Conservation (phyloP, 2,329 filamentous ascomycete genomes). For the Nothopassalora personata region DNA sequence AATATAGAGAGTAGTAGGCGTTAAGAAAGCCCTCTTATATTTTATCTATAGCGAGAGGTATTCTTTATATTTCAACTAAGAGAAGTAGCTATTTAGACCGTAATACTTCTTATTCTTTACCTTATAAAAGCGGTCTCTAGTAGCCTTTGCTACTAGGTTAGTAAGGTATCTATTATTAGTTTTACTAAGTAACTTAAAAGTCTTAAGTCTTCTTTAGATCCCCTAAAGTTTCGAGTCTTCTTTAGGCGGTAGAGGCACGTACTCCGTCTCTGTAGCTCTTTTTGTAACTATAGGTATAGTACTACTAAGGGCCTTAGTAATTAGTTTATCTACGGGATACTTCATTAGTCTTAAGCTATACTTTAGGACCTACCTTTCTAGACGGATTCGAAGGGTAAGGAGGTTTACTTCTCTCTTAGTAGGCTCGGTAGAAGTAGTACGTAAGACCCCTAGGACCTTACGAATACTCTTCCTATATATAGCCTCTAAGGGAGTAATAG, state of each 20-base stretch:
- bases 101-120: not conserved
- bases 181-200: not conserved
- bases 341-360: not conserved
- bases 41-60: too few species aligned
- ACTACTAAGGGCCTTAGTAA: too few species aligned
- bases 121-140: not conserved
- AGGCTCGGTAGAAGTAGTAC: not conserved
- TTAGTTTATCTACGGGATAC: not conserved
- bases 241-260: not conserved
- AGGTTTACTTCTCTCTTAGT: not conserved
- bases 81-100: not conserved
- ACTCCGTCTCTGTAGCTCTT: too few species aligned
- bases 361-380: not conserved
- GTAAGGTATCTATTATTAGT: not conserved
- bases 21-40: too few species aligned
- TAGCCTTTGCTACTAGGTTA: not conserved
- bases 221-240: not conserved
- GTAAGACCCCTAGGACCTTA: not conserved
- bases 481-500: not conserved
- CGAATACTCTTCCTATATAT: not conserved
- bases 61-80: too few species aligned
- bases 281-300: too few species aligned
- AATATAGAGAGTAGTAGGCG: too few species aligned
- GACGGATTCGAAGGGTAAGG: not conserved
- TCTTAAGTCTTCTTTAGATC: not conserved